Evolutionary conservation across 139 green algal genomes (phyloP).

Genomic region (Pleodorina starrii): DNA sequence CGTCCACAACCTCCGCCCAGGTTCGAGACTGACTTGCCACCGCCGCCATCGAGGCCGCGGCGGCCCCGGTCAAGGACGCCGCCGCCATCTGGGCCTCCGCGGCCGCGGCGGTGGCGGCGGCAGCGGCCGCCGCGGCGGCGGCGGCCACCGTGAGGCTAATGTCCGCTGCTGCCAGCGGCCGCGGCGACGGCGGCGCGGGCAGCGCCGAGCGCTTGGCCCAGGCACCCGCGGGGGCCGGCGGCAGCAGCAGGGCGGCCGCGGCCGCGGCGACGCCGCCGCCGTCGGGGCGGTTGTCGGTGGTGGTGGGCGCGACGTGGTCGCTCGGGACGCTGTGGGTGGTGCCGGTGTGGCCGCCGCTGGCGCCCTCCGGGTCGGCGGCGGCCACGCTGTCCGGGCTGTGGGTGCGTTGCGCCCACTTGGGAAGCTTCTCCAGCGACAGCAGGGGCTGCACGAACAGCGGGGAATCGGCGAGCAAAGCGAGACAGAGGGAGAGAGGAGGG

Average conservation of each 20-base stretch:
- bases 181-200: background rate
- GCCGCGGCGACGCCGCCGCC: background rate
- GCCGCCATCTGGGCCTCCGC: background rate
- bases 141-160: too few relatives aligned
- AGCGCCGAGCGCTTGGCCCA: background rate
- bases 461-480: too few relatives aligned
- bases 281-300: background rate
- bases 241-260: too few relatives aligned
- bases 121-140: background rate
- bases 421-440: conserved; percentile 63
- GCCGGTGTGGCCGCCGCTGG: background rate
- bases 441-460: conserved; percentile 41
- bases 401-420: conserved; percentile 52
- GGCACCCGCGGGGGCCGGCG: background rate
- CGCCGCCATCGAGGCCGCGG: too few relatives aligned
- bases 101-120: background rate
- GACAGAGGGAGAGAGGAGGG: too few relatives aligned
- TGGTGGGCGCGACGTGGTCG: too few relatives aligned
- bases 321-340: too few relatives aligned
- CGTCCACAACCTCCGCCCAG: conserved; percentile 40
- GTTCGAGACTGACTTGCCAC: background rate
- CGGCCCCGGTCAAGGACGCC: background rate
- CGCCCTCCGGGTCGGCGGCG: background rate
- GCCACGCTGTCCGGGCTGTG: too few relatives aligned
- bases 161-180: background rate